Evolutionary conservation across 192 early-diverging fungal genomes (phyloP), one percentile per base, ranked within the genome.

Genomic region (Coemansia sp.): DNA sequence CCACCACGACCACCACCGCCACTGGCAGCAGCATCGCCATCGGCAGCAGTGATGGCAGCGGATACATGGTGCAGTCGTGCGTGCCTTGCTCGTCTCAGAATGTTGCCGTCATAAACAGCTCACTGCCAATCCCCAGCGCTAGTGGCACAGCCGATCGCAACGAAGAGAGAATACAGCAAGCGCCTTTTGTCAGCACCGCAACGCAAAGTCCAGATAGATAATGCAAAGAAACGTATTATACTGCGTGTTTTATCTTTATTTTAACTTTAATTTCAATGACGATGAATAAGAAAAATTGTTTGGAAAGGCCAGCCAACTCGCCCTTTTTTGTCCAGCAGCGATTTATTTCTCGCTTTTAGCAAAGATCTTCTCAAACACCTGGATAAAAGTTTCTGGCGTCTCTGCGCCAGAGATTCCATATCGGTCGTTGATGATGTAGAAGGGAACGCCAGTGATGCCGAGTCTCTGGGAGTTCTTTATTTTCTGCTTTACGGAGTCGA

Each of bases 361-460:
- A 42, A 69, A 62, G 8, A 82, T 68, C 54, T 81, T 57, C 58
- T 79, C 74, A 64, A 88, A 89, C 16, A 87, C 75, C 16, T 82
- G 71, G 23, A 85, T 51, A 61, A 91, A 86, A 0, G 74, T 81
- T 25, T 84, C 78, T 11, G 87, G 85, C 2, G 84, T 82, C 48
- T 91, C 88, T 0, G 88, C 90, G 14, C 89, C 90, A 32, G 84
- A 84, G 19, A 93, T 71, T 1, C 76, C 81, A 52, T 83, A 88
- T 60, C 75, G 85, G 48, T 83, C 71, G 14, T 83, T 68, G 62
- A 91, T 85, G 13, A 82, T 83, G 57, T 88, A 87, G 55, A 86
- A 81, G 29, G 91, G 91, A 19, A 93, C 91, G 45, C 91, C 90
- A 25, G 72, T 67, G 7, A 91, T 75, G 9, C 86, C 83, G 30